Percentiles rank a stretch among this genome's conserved stretches.
Conservation (phyloP, 164 flowering plant genomes). For the Macadamia tetraphylla region DNA sequence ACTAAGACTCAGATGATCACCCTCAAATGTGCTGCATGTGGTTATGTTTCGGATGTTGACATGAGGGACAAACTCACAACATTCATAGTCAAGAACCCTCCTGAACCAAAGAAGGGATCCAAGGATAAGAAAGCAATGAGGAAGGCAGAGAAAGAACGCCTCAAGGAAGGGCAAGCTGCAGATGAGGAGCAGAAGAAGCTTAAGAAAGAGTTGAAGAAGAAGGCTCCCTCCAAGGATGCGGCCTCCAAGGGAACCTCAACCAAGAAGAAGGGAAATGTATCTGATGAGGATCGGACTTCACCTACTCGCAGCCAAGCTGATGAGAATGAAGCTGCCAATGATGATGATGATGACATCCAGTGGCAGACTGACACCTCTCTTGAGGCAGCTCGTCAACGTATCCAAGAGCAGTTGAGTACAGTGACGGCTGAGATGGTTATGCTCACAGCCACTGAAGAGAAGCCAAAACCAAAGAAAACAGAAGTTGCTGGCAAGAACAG, state of each 20-base stretch:
- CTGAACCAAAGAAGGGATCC: conserved; percentile 67
- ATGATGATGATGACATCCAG: conserved; percentile 47
- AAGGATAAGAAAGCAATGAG: conserved; percentile 93
- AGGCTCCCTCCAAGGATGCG: conserved; percentile 31
- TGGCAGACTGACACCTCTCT: conserved; percentile 80
- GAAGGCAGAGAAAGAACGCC: conserved; percentile 88
- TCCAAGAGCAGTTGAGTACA: conserved; percentile 70
- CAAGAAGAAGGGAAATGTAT: conserved; percentile 46
- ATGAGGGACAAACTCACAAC: conserved; percentile 92
- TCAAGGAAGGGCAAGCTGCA: conserved; percentile 89
- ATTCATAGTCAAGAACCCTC: conserved; percentile 86
- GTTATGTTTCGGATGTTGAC: conserved; percentile 83
- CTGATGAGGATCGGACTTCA: conserved; percentile 58
- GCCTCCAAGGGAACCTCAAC: conserved; percentile 23
- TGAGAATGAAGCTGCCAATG: conserved; percentile 34
- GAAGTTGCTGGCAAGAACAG: conserved; percentile 2
- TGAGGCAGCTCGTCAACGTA: conserved; percentile 60
- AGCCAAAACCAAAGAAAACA: conserved; percentile 19
- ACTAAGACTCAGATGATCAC: conserved; percentile 79
- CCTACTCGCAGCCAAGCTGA: conserved; percentile 51
- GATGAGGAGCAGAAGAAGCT: conserved; percentile 76
- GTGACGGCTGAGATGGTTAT: conserved; percentile 76
- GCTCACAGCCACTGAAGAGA: conserved; percentile 42
- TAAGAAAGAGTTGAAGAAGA: conserved; percentile 66
- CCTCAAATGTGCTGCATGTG: conserved; percentile 92